phyloP scores from a whole-genome alignment of 2,329 filamentous ascomycete genomes.

The Elsinoe australis region DNA sequence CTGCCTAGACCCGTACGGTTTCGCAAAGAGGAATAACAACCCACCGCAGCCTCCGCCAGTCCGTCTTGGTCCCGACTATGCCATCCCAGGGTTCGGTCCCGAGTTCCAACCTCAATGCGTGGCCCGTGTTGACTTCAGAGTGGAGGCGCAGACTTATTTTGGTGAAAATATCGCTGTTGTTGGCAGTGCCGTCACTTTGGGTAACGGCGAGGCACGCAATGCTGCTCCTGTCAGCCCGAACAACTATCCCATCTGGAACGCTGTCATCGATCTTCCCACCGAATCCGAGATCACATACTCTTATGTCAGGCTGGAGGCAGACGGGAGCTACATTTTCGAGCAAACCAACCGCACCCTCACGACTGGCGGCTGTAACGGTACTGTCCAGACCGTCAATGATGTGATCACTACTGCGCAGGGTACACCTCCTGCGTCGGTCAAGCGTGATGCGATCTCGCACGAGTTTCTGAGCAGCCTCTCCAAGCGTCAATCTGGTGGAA shows the following conservation, averaged over 20 bases:
- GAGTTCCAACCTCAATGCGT: conserved; percentile 54
- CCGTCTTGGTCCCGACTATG: conserved; percentile 51
- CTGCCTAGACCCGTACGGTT: conserved; percentile 31
- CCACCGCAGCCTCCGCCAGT: conserved; percentile 58
- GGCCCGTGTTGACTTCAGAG: conserved; percentile 29
- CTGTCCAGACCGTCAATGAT: conserved; percentile 22
- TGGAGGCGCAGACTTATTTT: conserved; percentile 29
- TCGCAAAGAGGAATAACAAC: conserved; percentile 36
- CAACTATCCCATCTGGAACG: conserved; percentile 32
- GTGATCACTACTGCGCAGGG: conserved; percentile 26
- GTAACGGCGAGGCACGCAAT: conserved; percentile 24
- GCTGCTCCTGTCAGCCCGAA: conserved; percentile 26
- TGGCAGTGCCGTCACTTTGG: conserved; percentile 29
- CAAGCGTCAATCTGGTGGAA: conserved; percentile 22
- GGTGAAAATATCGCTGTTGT: conserved; percentile 32
- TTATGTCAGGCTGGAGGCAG: conserved; percentile 28
- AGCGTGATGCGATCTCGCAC: not conserved
- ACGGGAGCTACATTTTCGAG: conserved; percentile 30
- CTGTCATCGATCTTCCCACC: conserved; percentile 28
- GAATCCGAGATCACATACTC: conserved; percentile 28
- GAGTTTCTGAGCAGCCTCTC: conserved; percentile 23
- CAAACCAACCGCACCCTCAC: conserved; percentile 27
- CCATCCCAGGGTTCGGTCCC: conserved; percentile 60
- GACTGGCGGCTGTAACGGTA: conserved; percentile 28
- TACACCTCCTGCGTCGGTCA: conserved; percentile 9